A percentile compares a stretch with the other conserved stretches of the same genome.
Evolutionary conservation across 306 rosid genomes (phyloP).

Genomic region (Dalbergia cochinchinensis): DNA sequence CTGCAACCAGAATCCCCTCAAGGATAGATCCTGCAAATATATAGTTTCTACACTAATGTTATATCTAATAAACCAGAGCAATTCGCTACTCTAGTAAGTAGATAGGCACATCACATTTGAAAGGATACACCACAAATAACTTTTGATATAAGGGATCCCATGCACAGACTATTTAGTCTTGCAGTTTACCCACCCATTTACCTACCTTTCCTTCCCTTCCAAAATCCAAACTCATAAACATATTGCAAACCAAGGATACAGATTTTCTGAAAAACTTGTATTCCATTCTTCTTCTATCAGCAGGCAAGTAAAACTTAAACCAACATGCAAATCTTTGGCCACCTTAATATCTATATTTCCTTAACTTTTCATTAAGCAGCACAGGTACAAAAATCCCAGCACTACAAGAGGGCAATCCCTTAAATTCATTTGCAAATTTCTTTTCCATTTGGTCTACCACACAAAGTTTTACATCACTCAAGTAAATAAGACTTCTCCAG

Average conservation of each 20-base stretch:
- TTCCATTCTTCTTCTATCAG: slow-evolving; percentile 19
- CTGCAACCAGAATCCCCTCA: slow-evolving; percentile 96
- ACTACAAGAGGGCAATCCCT: neutral
- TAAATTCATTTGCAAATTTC: neutral
- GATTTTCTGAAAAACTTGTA: slow-evolving; percentile 14
- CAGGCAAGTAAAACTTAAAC: slow-evolving; percentile 21
- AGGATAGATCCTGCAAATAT: slow-evolving; percentile 77
- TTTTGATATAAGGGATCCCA: slow-evolving; percentile 12
- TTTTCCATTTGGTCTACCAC: neutral
- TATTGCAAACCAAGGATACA: slow-evolving; percentile 11
- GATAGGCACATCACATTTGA: neutral
- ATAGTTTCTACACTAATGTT: slow-evolving; percentile 9
- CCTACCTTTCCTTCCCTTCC: too few species aligned
- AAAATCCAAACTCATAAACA: too few species aligned
- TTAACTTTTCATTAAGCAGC: neutral
- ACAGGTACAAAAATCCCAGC: slow-evolving; percentile 15
- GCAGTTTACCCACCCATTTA: too few species aligned
- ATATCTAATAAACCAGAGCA: slow-evolving; percentile 16
- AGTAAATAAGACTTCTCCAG: slow-evolving; percentile 12
- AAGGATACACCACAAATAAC: slow-evolving; percentile 28
- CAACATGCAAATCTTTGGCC: slow-evolving; percentile 33
- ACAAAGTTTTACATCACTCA: neutral
- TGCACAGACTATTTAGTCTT: neutral
- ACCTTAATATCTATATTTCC: slow-evolving; percentile 30
- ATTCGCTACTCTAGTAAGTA: slow-evolving; percentile 8